Base-by-base conservation (phyloP, 495 filamentous ascomycete genomes). In the Clavariopsis aquatica region DNA sequence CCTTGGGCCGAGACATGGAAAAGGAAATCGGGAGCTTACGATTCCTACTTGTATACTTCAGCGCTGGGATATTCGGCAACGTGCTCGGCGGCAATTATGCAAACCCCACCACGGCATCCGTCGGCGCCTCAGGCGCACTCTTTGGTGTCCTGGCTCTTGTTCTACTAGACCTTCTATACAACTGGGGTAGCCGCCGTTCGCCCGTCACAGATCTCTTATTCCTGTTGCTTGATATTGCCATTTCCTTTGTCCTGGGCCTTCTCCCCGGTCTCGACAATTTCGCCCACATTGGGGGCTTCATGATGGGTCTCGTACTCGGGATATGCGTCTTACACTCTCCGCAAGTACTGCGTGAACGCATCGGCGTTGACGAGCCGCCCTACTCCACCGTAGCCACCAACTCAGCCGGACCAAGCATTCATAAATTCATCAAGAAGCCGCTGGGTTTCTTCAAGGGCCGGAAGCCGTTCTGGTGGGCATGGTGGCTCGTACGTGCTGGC, bases 261-360 rank as follows among this genome's bases (percentile, higher is more conserved):
- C 84, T 98, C 0, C 94, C 94, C 0, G 93, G 92, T 8, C 77
- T 98, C 46, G 94, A 98, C 78, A 98, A 98, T 76, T 98, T 98
- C 78, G 87, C 89, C 24, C 94, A 98, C 70, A 96, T 98, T 62
- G 94, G 94, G 34, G 94, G 94, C 9, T 97, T 98, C 72, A 77
- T 96, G 53, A 94, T 96, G 87, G 94, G 94, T 0, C 76, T 98
- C 17, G 88, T 87, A 5, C 82, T 97, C 24, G 94, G 94, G 5
- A 78, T 98, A 34, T 92, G 87, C 66, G 76, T 98, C 46, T 81
- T 98, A 69, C 91, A 89, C 67, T 96, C 94, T 7, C 94, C 94
- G 0, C 88, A 89, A 62, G 79, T 84, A 2, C 83, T 98, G 13
- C 85, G 92, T 1, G 81, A 87, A 31, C 86, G 88, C 27, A 94